These are phyloP conservation scores for Monsonia emarginata DNA, from an alignment of 441 rosid species.

Conservation along the genomic window DNA sequence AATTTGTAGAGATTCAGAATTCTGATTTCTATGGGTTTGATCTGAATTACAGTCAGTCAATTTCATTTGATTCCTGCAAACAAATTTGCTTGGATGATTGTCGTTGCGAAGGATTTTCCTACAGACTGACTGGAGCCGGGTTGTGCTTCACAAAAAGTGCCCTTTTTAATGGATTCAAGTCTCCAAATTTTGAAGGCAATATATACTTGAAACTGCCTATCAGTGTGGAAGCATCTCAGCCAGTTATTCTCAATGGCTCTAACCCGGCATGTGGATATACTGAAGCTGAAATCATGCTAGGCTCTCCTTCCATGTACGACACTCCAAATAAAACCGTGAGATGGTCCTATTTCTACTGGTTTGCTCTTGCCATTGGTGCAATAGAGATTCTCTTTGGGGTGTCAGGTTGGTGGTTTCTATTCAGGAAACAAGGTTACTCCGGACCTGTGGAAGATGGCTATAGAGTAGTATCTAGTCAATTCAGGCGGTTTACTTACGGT, in stretches of 20 bases:
- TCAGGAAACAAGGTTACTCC: slow-evolving; percentile 13
- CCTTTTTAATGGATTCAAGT: slow-evolving; percentile 27
- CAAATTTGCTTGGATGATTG: slow-evolving; percentile 28
- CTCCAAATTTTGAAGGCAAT: slow-evolving; percentile 23
- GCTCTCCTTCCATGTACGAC: slow-evolving; percentile 20
- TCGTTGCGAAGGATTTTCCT: slow-evolving; percentile 30
- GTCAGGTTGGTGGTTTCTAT: slow-evolving; percentile 28
- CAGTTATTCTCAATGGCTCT: not conserved
- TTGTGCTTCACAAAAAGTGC: slow-evolving; percentile 19
- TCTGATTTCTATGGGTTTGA: slow-evolving; percentile 35
- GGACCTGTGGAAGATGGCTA: slow-evolving; percentile 18
- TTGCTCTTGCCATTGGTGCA: slow-evolving; percentile 29
- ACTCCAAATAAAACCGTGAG: slow-evolving; percentile 13
- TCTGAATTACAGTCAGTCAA: slow-evolving; percentile 5
- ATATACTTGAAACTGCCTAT: slow-evolving; percentile 30
- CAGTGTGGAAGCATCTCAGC: slow-evolving; percentile 7
- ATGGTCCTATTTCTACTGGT: slow-evolving; percentile 35
- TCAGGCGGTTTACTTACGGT: not conserved
- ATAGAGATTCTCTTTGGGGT: slow-evolving; percentile 24
- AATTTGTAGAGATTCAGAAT: slow-evolving; percentile 22
- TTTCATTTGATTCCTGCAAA: slow-evolving; percentile 24
- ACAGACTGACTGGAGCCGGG: slow-evolving; percentile 22
- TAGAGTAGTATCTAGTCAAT: not conserved
- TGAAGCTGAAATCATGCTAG: not conserved
- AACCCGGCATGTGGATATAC: slow-evolving; percentile 3